Conservation (phyloP, 2,329 filamentous ascomycete genomes). For the Samsoniella hepiali region DNA sequence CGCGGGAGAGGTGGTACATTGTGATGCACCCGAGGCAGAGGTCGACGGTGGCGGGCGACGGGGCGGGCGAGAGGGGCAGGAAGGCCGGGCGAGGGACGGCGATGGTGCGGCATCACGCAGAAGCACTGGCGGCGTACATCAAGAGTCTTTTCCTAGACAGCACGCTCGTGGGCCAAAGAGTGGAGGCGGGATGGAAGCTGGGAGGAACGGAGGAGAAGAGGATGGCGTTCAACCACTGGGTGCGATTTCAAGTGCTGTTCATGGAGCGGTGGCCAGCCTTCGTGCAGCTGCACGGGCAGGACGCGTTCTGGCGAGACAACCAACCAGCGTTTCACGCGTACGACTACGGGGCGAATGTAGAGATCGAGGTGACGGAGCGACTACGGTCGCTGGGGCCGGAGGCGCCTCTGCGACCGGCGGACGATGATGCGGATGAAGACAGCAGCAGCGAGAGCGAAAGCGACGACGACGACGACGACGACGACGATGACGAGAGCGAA, state of each 20-base stretch:
- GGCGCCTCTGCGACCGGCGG: too few relatives aligned
- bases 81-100: background rate
- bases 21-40: too few relatives aligned
- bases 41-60: too few relatives aligned
- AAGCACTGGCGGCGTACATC: slow-evolving; percentile 10
- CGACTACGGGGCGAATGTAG: slow-evolving; percentile 15
- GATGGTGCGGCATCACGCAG: background rate
- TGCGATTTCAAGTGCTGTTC: slow-evolving; percentile 3
- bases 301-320: slow-evolving; percentile 7
- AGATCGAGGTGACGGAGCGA: slow-evolving; percentile 2
- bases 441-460: too few relatives aligned
- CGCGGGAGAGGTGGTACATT: too few relatives aligned
- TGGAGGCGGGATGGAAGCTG: slow-evolving; percentile 11
- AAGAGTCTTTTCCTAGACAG: background rate
- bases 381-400: too few relatives aligned
- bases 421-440: too few relatives aligned
- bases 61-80: too few relatives aligned
- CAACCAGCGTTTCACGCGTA: slow-evolving; percentile 15
- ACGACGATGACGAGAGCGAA: too few relatives aligned
- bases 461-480: too few relatives aligned
- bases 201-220: background rate
- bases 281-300: background rate
- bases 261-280: slow-evolving; percentile 2
- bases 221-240: slow-evolving; percentile 6
- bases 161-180: background rate